phyloP scores from a whole-genome alignment of 2,329 filamentous ascomycete genomes.

The Penicillium freii region DNA sequence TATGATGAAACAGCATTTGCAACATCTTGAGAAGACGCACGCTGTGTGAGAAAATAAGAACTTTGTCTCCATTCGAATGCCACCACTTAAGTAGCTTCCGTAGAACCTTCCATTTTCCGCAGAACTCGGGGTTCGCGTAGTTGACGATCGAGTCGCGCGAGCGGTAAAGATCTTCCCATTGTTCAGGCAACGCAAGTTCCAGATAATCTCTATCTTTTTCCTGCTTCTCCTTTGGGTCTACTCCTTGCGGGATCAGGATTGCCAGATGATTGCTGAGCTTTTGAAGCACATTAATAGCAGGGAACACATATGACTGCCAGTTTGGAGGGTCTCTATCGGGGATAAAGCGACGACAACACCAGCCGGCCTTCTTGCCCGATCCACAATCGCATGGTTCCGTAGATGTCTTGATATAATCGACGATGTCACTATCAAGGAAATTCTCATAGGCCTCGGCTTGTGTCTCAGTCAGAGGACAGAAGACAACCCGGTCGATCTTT shows the following conservation, averaged over 20 bases:
- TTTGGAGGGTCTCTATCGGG: conserved; percentile 54
- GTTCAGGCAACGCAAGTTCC: conserved; percentile 68
- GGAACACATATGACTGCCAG: conserved; percentile 81
- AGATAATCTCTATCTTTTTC: conserved; percentile 73
- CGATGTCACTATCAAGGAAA: conserved; percentile 70
- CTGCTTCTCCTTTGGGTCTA: conserved; percentile 69
- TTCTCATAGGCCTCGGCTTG: conserved; percentile 82
- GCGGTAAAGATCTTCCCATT: conserved; percentile 71
- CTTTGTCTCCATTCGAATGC: conserved; percentile 87
- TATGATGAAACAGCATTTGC: conserved; percentile 79
- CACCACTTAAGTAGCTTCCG: conserved; percentile 85
- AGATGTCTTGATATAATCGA: conserved; percentile 66
- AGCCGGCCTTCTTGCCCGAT: conserved; percentile 69
- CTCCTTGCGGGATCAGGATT: conserved; percentile 69
- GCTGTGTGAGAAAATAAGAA: conserved; percentile 91
- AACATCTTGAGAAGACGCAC: conserved; percentile 82
- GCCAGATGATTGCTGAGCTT: conserved; percentile 93
- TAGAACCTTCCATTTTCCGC: conserved; percentile 93
- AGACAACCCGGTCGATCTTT: conserved; percentile 91
- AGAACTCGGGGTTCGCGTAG: conserved; percentile 84
- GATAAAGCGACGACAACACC: conserved; percentile 69
- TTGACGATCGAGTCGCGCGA: conserved; percentile 75
- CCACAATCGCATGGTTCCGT: conserved; percentile 68
- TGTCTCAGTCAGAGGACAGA: conserved; percentile 81
- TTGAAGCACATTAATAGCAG: conserved; percentile 75